These are phyloP conservation scores for Diversispora epigaea DNA, from an alignment of 192 early-diverging fungal species.

Conservation along the genomic window DNA sequence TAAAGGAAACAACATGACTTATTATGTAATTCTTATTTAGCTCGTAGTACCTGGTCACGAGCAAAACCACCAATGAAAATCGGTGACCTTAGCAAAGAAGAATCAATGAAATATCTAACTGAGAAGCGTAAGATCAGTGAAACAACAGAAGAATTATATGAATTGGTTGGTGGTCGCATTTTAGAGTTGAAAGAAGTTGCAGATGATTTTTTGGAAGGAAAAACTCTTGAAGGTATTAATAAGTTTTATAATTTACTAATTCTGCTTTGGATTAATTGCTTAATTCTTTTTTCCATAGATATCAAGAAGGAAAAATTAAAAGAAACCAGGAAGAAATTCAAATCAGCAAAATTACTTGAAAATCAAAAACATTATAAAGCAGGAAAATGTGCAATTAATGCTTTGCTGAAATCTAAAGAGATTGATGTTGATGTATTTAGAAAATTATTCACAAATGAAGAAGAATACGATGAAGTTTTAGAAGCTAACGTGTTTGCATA, in stretches of 20 bases:
- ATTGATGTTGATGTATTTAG: no score
- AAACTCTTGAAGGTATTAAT: neutral
- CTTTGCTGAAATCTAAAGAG: no score
- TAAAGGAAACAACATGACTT: neutral
- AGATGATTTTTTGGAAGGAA: neutral
- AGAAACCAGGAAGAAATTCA: no score
- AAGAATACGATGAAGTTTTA: no score
- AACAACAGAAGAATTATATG: neutral
- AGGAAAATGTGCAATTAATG: neutral
- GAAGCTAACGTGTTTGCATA: no score
- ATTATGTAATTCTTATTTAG: neutral
- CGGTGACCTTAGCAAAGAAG: neutral
- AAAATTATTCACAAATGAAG: no score
- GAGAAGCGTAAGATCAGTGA: no score
- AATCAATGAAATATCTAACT: neutral
- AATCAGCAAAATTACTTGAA: neutral
- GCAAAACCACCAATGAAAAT: neutral
- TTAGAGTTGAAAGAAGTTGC: neutral
- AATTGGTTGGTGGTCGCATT: slow-evolving; percentile 7
- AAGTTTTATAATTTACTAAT: neutral
- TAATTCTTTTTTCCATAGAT: no score
- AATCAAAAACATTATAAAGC: neutral
- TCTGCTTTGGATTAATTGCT: no score
- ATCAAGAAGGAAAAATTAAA: no score
- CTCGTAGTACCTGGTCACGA: neutral